These are phyloP conservation scores for Aphanoascus verrucosus DNA, from an alignment of 2,329 filamentous ascomycete species.

Conservation along the genomic window DNA sequence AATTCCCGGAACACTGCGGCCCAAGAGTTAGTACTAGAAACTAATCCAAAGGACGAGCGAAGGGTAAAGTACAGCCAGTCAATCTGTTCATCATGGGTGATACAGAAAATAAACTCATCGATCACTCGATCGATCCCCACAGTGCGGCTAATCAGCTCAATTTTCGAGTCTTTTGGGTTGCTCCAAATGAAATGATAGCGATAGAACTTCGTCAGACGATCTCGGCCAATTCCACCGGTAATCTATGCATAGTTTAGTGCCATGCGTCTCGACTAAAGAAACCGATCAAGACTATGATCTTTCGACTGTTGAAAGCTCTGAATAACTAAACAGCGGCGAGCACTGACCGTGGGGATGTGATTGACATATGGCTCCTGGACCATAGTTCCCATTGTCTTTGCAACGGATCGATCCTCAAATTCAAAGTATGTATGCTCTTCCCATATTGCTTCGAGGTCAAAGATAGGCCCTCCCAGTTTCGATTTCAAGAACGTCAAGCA, in stretches of 20 bases:
- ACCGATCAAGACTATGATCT: too few relatives aligned
- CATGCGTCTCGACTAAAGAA: too few relatives aligned
- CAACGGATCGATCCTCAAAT: conserved; percentile 57
- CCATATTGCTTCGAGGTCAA: conserved; percentile 68
- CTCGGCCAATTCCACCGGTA: conserved; percentile 59
- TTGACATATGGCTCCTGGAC: conserved; percentile 23
- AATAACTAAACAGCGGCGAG: background rate
- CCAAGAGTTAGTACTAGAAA: background rate
- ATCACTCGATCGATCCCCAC: conserved; percentile 49
- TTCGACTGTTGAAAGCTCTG: background rate
- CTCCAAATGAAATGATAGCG: conserved; percentile 62
- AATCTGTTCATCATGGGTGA: conserved; percentile 47
- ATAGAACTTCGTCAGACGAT: conserved; percentile 56
- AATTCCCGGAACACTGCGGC: conserved; percentile 44
- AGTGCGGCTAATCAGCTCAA: conserved; percentile 53
- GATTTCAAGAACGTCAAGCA: conserved; percentile 55
- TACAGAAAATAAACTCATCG: conserved; percentile 48
- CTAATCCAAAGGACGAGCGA: background rate
- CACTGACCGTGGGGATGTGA: conserved; percentile 37
- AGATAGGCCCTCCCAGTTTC: conserved; percentile 52
- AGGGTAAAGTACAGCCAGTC: conserved; percentile 44
- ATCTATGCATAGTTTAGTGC: conserved; percentile 27
- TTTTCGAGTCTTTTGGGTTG: conserved; percentile 55
- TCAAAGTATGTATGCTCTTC: conserved; percentile 65
- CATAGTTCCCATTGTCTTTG: conserved; percentile 34